Conservation (phyloP, 2,329 filamentous ascomycete species). For the Periconia sp. region DNA sequence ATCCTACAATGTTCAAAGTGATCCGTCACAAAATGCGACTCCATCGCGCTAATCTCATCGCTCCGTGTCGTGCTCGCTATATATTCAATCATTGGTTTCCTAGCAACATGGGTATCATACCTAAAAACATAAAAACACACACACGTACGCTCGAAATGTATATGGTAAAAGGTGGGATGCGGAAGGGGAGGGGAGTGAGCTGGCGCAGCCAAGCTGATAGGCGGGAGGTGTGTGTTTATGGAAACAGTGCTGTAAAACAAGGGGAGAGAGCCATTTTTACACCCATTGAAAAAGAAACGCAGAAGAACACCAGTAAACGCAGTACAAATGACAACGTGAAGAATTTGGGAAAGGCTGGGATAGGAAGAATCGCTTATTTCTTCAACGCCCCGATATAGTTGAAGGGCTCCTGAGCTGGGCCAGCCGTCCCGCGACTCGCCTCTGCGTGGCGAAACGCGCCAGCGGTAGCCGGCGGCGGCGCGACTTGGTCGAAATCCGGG, state of each 20-base stretch:
- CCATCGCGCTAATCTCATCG: no score
- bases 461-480: background rate
- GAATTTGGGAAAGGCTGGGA: background rate
- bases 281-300: no score
- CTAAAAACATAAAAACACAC: background rate
- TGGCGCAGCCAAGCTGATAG: background rate
- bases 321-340: constrained; percentile 3
- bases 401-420: constrained; percentile 4
- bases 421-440: background rate
- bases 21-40: no score
- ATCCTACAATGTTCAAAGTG: no score
- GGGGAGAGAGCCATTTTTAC: no score
- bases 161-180: background rate
- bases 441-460: no score
- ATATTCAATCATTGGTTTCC: no score
- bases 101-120: background rate
- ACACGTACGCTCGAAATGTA: background rate
- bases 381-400: constrained; percentile 17
- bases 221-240: background rate
- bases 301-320: background rate
- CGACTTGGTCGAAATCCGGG: constrained; percentile 15
- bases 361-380: constrained; percentile 2
- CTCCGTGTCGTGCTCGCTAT: no score
- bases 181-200: background rate
- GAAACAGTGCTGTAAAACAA: background rate